These are phyloP conservation scores for Flaveria floridana DNA, from an alignment of 140 eudicot species.

Conservation along the genomic window DNA sequence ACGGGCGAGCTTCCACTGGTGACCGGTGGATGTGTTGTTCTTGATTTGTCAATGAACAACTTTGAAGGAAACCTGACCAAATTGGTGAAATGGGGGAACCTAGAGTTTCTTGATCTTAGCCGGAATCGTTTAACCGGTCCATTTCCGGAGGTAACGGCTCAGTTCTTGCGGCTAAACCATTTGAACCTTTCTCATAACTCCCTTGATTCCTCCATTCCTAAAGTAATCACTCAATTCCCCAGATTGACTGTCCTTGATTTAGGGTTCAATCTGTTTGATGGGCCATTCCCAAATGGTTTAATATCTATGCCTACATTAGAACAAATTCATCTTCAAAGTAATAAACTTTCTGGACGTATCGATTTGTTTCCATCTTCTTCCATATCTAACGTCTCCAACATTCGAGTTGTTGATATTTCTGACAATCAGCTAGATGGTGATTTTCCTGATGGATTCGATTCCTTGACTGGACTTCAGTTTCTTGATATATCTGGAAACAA, in stretches of 20 bases:
- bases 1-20: conserved; percentile 90
- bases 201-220: conserved; percentile 66
- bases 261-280: conserved; percentile 71
- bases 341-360: conserved; percentile 53
- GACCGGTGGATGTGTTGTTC: conserved; percentile 72
- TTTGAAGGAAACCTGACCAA: conserved; percentile 78
- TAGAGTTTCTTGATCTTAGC: conserved; percentile 84
- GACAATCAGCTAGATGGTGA: conserved; percentile 63
- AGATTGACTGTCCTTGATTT: conserved; percentile 74
- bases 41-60: conserved; percentile 77
- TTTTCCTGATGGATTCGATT: conserved; percentile 67
- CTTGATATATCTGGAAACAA: conserved; percentile 77
- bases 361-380: conserved; percentile 50
- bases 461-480: conserved; percentile 55
- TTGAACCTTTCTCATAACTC: conserved; percentile 78
- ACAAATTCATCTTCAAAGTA: conserved; percentile 67
- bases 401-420: conserved; percentile 76
- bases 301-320: conserved; percentile 70
- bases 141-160: conserved; percentile 76
- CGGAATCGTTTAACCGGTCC: conserved; percentile 68
- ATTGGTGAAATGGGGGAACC: conserved; percentile 81
- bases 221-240: conserved; percentile 60
- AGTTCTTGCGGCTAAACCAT: conserved; percentile 72
- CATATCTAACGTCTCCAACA: conserved; percentile 44
- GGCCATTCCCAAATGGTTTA: conserved; percentile 58